These are phyloP conservation scores for Fusarium sp. DNA, from an alignment of 2,329 filamentous ascomycete species.

Conservation along the genomic window DNA sequence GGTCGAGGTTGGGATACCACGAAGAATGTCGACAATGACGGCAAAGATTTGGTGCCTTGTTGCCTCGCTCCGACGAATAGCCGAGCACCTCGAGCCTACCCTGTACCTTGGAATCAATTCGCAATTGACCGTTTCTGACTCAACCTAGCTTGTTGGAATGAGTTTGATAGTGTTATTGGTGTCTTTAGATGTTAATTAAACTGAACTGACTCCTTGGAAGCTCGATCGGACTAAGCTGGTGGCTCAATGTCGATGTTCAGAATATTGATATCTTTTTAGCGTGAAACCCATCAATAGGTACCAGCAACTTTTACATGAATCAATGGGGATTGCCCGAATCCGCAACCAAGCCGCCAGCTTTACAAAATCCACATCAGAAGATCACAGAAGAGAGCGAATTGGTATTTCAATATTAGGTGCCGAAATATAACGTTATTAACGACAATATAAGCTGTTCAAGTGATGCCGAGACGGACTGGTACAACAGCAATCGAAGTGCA, in stretches of 20 bases:
- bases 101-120: background rate
- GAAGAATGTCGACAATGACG: conserved; percentile 37
- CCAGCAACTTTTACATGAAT: too few relatives aligned
- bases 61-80: conserved; percentile 40
- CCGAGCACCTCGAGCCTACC: conserved; percentile 12
- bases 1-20: conserved; percentile 24
- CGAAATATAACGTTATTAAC: too few relatives aligned
- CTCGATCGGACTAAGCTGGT: background rate
- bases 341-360: background rate
- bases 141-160: background rate
- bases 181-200: background rate
- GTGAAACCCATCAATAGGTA: background rate
- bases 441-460: background rate
- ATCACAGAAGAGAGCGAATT: background rate
- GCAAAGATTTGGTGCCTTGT: conserved; percentile 40
- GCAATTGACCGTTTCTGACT: background rate
- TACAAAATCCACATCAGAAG: background rate
- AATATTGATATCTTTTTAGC: too few relatives aligned
- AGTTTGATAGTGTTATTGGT: background rate
- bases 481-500: background rate
- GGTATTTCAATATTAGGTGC: background rate
- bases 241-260: background rate
- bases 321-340: background rate
- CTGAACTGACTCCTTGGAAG: accelerated
- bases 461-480: background rate